Evolutionary conservation across 108 stramenopile species (phyloP).

Genomic region (Cylindrotheca closterium): DNA sequence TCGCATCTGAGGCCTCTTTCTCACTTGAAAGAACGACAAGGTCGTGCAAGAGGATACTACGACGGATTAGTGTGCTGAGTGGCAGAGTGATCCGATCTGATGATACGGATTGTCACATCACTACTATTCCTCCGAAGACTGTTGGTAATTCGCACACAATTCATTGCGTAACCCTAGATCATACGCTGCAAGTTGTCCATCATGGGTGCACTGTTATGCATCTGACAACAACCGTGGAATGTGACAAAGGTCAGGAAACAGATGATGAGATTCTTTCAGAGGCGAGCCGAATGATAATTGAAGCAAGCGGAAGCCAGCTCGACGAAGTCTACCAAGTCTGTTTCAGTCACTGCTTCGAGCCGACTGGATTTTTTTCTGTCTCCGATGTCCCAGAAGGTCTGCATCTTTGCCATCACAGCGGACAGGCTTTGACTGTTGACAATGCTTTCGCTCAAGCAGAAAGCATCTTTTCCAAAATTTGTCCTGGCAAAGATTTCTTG

Average conservation of each 20-base stretch:
- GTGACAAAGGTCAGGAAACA: constrained; percentile 5
- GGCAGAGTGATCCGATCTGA: constrained; percentile 44
- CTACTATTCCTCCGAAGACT: constrained; percentile 65
- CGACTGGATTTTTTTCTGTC: background rate
- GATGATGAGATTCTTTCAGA: constrained; percentile 26
- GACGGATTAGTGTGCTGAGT: constrained; percentile 55
- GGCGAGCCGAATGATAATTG: constrained; percentile 23
- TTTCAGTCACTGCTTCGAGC: constrained; percentile 18
- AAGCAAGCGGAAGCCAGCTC: constrained; percentile 15
- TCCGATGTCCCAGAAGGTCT: constrained; percentile 25
- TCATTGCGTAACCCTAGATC: constrained; percentile 63
- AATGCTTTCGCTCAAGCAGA: constrained; percentile 72
- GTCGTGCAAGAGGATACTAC: constrained; percentile 22
- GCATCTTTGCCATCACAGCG: constrained; percentile 45
- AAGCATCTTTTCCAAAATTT: constrained; percentile 64
- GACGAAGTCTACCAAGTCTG: constrained; percentile 43
- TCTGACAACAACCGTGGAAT: constrained; percentile 51
- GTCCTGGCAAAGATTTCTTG: constrained; percentile 68
- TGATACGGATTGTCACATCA: constrained; percentile 47
- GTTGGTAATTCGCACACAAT: constrained; percentile 55
- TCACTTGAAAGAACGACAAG: background rate
- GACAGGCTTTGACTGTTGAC: constrained; percentile 57
- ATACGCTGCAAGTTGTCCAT: constrained; percentile 60
- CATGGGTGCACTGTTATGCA: constrained; percentile 58
- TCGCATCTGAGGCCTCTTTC: constrained; percentile 15